Conservation (phyloP, 305 asterid genomes). For the Striga hermonthica region DNA sequence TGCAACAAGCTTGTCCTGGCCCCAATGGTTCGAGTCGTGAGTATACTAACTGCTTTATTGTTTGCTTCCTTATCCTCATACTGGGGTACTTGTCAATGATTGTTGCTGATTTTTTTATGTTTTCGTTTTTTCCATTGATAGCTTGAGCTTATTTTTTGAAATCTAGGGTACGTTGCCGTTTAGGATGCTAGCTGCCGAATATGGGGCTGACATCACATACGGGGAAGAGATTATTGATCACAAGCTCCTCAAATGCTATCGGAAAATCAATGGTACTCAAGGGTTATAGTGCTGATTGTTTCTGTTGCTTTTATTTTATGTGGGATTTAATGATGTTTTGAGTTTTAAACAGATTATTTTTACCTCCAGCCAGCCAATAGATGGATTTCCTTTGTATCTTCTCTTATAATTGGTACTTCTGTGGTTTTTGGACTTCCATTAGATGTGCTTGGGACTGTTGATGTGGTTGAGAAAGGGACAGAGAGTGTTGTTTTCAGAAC, state of each 20-base stretch:
- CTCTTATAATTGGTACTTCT: slow-evolving; percentile 11
- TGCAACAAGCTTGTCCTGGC: slow-evolving; percentile 78
- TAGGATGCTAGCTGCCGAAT: slow-evolving; percentile 77
- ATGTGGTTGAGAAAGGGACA: slow-evolving; percentile 78
- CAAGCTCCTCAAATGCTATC: slow-evolving; percentile 77
- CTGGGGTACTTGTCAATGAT: background rate
- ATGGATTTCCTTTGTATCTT: slow-evolving; percentile 14
- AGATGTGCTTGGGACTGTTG: slow-evolving; percentile 75
- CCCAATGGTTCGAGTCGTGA: slow-evolving; percentile 90
- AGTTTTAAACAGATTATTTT: background rate
- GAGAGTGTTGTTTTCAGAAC: slow-evolving; percentile 70
- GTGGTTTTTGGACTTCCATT: slow-evolving; percentile 1
- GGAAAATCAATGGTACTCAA: slow-evolving; percentile 55
- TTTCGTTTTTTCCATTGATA: slow-evolving; percentile 3
- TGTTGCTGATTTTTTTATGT: background rate
- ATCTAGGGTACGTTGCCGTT: slow-evolving; percentile 80
- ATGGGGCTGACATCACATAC: slow-evolving; percentile 79
- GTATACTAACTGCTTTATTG: slow-evolving; percentile 26
- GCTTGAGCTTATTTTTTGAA: slow-evolving; percentile 25
- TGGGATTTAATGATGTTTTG: background rate
- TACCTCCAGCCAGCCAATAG: slow-evolving; percentile 1
- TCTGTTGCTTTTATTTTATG: background rate
- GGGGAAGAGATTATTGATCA: slow-evolving; percentile 96
- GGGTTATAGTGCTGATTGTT: slow-evolving; percentile 1
- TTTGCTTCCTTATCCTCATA: background rate